These are phyloP conservation scores for Exophiala dermatitidis DNA, from an alignment of 2,329 filamentous ascomycete species.

Conservation along the genomic window DNA sequence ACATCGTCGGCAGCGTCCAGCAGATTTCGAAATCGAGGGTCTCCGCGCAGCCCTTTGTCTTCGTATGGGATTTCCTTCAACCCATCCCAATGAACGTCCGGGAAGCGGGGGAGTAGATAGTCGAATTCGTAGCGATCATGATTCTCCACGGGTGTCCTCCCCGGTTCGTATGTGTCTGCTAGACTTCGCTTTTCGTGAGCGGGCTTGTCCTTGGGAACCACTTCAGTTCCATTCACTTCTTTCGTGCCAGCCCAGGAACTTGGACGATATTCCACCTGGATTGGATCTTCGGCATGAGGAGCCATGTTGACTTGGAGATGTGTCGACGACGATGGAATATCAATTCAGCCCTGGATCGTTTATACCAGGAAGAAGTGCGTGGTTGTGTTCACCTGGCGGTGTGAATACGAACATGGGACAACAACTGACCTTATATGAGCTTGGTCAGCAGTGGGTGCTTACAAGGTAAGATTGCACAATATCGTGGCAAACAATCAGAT, in stretches of 20 bases:
- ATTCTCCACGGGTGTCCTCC: conserved; percentile 40
- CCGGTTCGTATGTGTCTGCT: conserved; percentile 39
- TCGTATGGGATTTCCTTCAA: conserved; percentile 44
- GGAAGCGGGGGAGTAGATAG: conserved; percentile 48
- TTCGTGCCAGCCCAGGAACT: neutral
- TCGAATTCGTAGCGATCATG: conserved; percentile 48
- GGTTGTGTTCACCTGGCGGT: neutral
- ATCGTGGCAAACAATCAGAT: neutral
- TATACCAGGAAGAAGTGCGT: too few species aligned
- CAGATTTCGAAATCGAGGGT: conserved; percentile 48
- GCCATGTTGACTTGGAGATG: conserved; percentile 6
- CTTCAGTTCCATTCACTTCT: neutral
- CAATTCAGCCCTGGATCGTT: too few species aligned
- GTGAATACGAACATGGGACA: neutral
- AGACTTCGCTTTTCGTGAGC: neutral
- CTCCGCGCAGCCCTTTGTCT: conserved; percentile 50
- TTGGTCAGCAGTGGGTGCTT: neutral
- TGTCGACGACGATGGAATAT: neutral
- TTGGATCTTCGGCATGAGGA: conserved; percentile 15
- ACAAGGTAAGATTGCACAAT: conserved; percentile 9
- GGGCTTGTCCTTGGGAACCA: neutral
- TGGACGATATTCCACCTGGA: conserved; percentile 1
- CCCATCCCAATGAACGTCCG: conserved; percentile 46
- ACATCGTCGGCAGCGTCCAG: conserved; percentile 47
- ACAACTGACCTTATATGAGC: neutral